Conservation (phyloP, 1,139 yeast species). For the Keqinozyma sinolaborantium region DNA sequence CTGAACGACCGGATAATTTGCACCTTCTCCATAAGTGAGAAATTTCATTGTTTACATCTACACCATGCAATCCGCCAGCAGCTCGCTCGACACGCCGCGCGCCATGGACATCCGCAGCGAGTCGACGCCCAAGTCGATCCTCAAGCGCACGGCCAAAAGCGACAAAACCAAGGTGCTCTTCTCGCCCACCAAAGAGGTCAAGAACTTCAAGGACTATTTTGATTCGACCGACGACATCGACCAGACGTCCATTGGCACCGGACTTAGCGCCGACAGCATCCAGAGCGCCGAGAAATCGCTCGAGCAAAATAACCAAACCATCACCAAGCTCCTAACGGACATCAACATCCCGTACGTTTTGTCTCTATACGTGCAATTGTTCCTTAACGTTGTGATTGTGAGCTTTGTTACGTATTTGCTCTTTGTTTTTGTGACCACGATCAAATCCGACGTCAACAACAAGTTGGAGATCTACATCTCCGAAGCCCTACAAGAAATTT, state of each 20-base stretch:
- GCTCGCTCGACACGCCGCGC: no score
- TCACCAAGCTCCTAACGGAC: conserved; percentile 22
- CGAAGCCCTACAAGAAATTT: conserved; percentile 63
- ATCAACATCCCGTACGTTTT: conserved; percentile 65
- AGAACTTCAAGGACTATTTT: conserved; percentile 17
- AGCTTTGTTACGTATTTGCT: conserved; percentile 53
- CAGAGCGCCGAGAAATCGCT: not conserved
- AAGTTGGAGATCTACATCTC: conserved; percentile 62
- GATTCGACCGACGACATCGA: conserved; percentile 13
- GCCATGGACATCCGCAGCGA: conserved; percentile 9
- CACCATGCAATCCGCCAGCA: no score
- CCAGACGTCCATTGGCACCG: not conserved
- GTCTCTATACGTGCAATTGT: conserved; percentile 68
- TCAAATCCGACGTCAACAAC: conserved; percentile 67
- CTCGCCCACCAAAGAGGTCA: conserved; percentile 33
- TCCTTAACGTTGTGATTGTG: conserved; percentile 60
- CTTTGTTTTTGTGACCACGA: conserved; percentile 52
- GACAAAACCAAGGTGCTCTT: conserved; percentile 25
- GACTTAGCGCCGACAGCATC: not conserved
- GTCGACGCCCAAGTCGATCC: conserved; percentile 14
- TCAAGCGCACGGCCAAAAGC: conserved; percentile 7
- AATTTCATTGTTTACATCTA: no score
- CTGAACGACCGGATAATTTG: conserved; percentile 4
- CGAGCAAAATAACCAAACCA: conserved; percentile 2
- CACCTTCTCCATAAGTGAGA: conserved; percentile 4